phyloP scores from a whole-genome alignment of 164 flowering plant genomes.

The Nymphaea thermarum region DNA sequence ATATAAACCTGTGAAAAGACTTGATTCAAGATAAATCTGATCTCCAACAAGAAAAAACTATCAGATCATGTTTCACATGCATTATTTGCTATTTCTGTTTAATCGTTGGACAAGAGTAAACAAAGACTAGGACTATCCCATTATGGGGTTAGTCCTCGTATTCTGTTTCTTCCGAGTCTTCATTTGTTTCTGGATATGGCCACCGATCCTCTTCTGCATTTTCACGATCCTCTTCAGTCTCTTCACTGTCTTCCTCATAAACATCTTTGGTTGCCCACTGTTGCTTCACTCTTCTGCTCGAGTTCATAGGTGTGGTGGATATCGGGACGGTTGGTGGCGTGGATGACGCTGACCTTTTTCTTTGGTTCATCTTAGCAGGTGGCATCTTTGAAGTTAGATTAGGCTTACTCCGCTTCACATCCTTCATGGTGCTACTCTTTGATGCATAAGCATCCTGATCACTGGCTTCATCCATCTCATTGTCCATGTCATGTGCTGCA shows the following conservation, averaged over 20 bases:
- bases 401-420: conserved; percentile 39
- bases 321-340: not conserved
- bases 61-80: too few species aligned
- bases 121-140: too few species aligned
- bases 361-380: conserved; percentile 40
- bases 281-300: conserved; percentile 29
- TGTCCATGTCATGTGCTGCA: conserved; percentile 26
- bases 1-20: not conserved
- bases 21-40: too few species aligned
- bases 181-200: conserved; percentile 54
- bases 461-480: conserved; percentile 80
- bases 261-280: conserved; percentile 51
- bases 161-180: conserved; percentile 90
- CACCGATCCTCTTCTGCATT: conserved; percentile 58
- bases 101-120: not conserved
- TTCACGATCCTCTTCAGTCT: conserved; percentile 88
- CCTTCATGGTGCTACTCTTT: conserved; percentile 30
- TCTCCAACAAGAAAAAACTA: too few species aligned
- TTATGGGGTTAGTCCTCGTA: conserved; percentile 42
- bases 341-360: conserved; percentile 35
- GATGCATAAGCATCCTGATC: conserved; percentile 64
- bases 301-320: conserved; percentile 16
- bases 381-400: conserved; percentile 50
- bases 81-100: too few species aligned
- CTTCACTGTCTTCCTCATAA: conserved; percentile 85